Evolutionary conservation across 371 early-diverging fungal species (phyloP), one percentile per base, ranked within the genome.

Genomic region (Mucor velutinosus): DNA sequence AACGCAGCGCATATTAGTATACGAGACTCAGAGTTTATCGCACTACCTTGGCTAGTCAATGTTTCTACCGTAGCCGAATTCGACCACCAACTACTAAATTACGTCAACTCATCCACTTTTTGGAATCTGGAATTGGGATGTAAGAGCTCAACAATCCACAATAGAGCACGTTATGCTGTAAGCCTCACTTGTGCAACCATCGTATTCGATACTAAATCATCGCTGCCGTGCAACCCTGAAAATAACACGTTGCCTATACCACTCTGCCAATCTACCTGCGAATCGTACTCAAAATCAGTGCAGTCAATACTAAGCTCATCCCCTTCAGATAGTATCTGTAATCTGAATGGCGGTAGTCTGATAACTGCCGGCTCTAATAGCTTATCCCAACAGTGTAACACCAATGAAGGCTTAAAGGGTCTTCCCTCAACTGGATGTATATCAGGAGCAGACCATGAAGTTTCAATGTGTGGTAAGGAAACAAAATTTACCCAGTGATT

Each of bases 141-240:
- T 60, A 41, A 63, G 41, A 64, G 64, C 21, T 30, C 66, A 7
- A 66, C 57, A 12, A 59, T 67, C 14, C 57, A 45, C 8, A 70
- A 78, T 58, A n/a, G 60, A 23, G 75, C 81, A 41, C 76, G 76
- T 30, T 80, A 80, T 62, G 72, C 76, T 19, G 60, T 80, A 30
- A 74, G 74, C 27, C 57, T 68, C 15, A 55, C 74, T n/a, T 80
- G 81, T 66, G 74, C 78, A 32, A 51, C 64, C 10, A 62, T 80
- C 21, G 63, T 76, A 8, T 70, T 72, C 25, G 51, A 73, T n/a
- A 25, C 67, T 19, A 56, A 47, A 55, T 62, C 64, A 15, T 72
- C 73, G n/a, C 39, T 59, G 23, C 60, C 67, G 8, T 80, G 78
- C 58, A 75, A 74, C 37, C 60, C 45, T 5, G 60, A 60, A 30